These are phyloP conservation scores for Orbilia ellipsospora DNA, from an alignment of 2,329 filamentous ascomycete genomes.

Conservation along the genomic window DNA sequence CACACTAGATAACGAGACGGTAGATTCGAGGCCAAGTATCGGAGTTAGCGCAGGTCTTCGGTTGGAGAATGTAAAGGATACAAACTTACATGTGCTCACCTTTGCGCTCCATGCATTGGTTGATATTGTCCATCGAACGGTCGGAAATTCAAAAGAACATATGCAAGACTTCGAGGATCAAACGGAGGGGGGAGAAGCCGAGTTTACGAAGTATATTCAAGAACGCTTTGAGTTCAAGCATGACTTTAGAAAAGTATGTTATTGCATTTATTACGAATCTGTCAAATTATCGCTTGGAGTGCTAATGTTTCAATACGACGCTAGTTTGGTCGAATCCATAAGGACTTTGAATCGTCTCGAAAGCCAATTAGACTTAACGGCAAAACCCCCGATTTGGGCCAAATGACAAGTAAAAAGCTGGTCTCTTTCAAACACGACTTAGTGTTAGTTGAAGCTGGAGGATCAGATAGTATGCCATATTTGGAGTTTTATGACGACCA, in stretches of 20 bases:
- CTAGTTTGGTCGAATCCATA: constrained; percentile 25
- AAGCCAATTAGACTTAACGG: neutral
- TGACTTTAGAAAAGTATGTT: neutral
- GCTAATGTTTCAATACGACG: neutral
- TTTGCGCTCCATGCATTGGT: constrained; percentile 11
- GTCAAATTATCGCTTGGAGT: too few species aligned
- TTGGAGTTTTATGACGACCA: constrained; percentile 1
- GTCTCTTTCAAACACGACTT: constrained; percentile 14
- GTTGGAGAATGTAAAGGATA: constrained; percentile 1
- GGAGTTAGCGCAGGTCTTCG: constrained; percentile 16
- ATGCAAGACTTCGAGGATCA: neutral
- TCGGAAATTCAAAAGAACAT: neutral
- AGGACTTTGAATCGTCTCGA: constrained; percentile 20
- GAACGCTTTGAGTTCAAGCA: constrained; percentile 5
- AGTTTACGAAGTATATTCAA: neutral
- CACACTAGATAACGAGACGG: neutral
- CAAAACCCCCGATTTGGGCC: neutral
- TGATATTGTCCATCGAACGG: neutral
- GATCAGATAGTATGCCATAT: constrained; percentile 19
- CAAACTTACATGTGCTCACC: constrained; percentile 8
- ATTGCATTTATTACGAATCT: neutral
- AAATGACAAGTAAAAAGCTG: neutral
- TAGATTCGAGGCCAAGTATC: neutral
- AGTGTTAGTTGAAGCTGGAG: neutral
- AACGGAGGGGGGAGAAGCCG: neutral